Evolutionary conservation across 768 basidiomycete species (phyloP), one percentile per base, ranked within the genome.

Genomic region (Amanita rimosa): DNA sequence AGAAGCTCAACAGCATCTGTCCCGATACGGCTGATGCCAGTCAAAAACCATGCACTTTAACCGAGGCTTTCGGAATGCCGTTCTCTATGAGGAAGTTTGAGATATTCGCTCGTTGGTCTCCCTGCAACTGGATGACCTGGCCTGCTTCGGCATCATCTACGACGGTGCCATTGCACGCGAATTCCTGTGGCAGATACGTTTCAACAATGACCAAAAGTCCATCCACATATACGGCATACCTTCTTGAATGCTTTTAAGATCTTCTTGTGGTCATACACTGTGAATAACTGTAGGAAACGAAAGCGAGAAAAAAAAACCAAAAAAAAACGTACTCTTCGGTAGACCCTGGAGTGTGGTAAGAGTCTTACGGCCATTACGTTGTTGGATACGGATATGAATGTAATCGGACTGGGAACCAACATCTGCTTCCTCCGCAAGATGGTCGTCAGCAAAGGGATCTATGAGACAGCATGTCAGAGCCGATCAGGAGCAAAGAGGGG

Each of bases 221-320:
- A 7, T 16, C 11, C 1, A 11, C 4, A 43, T 33, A n/a, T 24
- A 13, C 6, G 47, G 50, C 51, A 41, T 51, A 86, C 91, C 85
- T 97, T 99, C 79, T 98, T 99, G 76, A 98, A 96, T 11, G 89
- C 93, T 67, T 98, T 98, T 67, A 98, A 75, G 55, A 99, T 76
- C 72, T 98, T 99, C 83, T 96, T 98, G 57, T 82, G 77, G 66
- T 97, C 92, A 68, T 95, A 97, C 70, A 93, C 92, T 93, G 37
- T 54, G 17, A 22, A 45, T 46, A 21, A 51, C 33, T 33, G 51
- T 45, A 44, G 43, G 43, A 44, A 46, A 37, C 42, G 44, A 26
- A 50, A 33, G 37, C 43, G 24, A 50, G 21, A 51, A 34, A 43
- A 38, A n/a, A 46, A n/a, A 27, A 68, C 80, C 17, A 51, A 34